Evolutionary conservation across 768 basidiomycete species (phyloP), one percentile per base, ranked within the genome.

Genomic region (Panaeolus papilionaceus): DNA sequence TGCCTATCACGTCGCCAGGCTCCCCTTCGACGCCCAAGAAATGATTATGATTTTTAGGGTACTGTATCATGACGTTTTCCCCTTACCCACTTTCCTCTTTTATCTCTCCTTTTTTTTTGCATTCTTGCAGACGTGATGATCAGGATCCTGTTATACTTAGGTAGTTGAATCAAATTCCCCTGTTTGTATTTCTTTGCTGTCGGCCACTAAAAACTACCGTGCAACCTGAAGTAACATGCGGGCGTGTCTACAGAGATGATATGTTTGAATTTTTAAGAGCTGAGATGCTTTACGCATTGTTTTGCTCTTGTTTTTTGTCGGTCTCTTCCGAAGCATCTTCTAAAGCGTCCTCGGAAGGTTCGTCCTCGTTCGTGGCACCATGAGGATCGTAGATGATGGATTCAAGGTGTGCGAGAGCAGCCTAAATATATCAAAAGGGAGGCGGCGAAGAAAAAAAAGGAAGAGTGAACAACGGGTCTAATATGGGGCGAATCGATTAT

Each of bases 401-500:
- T 75, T 95, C 93, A 67, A 95, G 84, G 79, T 95, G 87, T 16
- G 85, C 89, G 67, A 95, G 89, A 26, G 93, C 92, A 61, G 91
- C 94, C 93, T 95, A 81, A 71, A 69, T 42, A 66, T 44, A 66
- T 18, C 33, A 38, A 68, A 66, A 72, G 51, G 20, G 40, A 66
- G 58, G 70, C 28, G 68, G 62, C 26, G 40, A 45, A 5, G 23
- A 23, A 33, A 33, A 67, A 67, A 61, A 65, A 65, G 61, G 67
- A 70, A 69, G 71, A 71, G 70, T 76, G 75, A 70, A 75, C 71
- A 68, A 67, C 67, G 73, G 73, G 79, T 86, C 92, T 92, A 96
- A 88, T 96, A 96, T 73, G 95, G 95, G 67, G 87, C 82, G 80
- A 83, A 95, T 79, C 94, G 92, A 76, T 79, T 85, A 83, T 90